Conservation (phyloP, 2,329 filamentous ascomycete species). For the Cytospora piceae region DNA sequence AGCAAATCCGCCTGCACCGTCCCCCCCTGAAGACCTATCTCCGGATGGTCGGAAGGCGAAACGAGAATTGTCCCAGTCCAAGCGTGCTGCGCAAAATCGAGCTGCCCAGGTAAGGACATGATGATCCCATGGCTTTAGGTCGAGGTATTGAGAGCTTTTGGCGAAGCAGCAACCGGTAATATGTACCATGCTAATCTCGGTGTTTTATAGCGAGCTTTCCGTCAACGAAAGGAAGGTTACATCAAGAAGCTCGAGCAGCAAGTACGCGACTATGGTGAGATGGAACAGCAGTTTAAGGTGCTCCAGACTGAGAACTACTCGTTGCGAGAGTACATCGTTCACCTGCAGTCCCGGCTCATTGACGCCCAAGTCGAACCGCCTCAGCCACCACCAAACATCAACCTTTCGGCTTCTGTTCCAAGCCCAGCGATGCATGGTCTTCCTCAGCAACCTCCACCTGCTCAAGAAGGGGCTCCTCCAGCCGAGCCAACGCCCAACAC, state of each 20-base stretch:
- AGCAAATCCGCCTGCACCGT: slow-evolving; percentile 33
- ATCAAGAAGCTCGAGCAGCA: slow-evolving; percentile 98
- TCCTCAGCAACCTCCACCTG: slow-evolving; percentile 19
- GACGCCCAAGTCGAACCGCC: slow-evolving; percentile 85
- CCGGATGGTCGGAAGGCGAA: slow-evolving; percentile 75
- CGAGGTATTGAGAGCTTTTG: background rate
- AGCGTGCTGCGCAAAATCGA: slow-evolving; percentile 94
- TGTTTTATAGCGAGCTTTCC: slow-evolving; percentile 78
- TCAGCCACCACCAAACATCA: slow-evolving; percentile 78
- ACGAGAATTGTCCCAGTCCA: slow-evolving; percentile 90
- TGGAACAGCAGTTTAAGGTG: slow-evolving; percentile 79
- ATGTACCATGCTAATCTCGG: slow-evolving; percentile 14
- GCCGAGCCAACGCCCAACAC: slow-evolving; percentile 30
- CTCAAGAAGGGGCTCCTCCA: slow-evolving; percentile 24
- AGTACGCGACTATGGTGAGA: slow-evolving; percentile 76
- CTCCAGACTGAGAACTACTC: slow-evolving; percentile 88
- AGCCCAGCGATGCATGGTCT: slow-evolving; percentile 18
- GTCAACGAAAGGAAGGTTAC: slow-evolving; percentile 95
- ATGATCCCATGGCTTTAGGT: slow-evolving; percentile 22
- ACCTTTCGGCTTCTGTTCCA: slow-evolving; percentile 51
- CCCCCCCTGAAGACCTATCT: slow-evolving; percentile 35
- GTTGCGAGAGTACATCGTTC: slow-evolving; percentile 89
- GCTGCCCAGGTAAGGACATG: slow-evolving; percentile 81
- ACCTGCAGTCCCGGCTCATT: slow-evolving; percentile 82
- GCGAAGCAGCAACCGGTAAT: slow-evolving; percentile 30